Conservation (phyloP, 2,329 filamentous ascomycete species). For the Rhynchosporium secalis region DNA sequence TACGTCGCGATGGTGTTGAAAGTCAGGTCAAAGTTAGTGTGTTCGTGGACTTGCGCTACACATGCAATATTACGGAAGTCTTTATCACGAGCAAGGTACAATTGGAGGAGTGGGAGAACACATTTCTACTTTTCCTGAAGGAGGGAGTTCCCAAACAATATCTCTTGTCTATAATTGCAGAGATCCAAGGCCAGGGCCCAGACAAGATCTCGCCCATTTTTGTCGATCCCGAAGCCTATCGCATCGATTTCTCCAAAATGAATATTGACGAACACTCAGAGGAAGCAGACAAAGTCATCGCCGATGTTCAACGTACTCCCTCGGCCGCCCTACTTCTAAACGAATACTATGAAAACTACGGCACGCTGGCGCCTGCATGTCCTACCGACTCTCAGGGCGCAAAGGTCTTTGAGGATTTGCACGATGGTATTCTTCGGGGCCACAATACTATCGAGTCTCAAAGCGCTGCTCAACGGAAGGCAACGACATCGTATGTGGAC, state of each 20-base stretch:
- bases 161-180: background rate
- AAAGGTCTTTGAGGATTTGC: background rate
- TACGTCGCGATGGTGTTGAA: background rate
- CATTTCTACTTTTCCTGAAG: background rate
- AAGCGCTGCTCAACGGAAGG: background rate
- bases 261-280: background rate
- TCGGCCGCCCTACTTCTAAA: background rate
- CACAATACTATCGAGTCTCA: background rate
- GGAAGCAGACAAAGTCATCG: background rate
- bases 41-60: conserved; percentile 1
- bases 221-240: conserved; percentile 1
- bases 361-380: background rate
- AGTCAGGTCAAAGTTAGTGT: background rate
- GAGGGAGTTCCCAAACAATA: background rate
- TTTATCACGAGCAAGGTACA: background rate
- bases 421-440: background rate
- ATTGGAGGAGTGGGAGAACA: background rate
- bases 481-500: background rate
- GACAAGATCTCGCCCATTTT: background rate
- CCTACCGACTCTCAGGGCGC: background rate
- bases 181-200: background rate
- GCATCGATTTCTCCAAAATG: background rate
- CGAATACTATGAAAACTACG: background rate
- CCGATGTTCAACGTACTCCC: background rate
- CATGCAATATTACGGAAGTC: background rate